Base-by-base conservation (phyloP, 768 basidiomycete species). In the Tulasnella sp. region DNA sequence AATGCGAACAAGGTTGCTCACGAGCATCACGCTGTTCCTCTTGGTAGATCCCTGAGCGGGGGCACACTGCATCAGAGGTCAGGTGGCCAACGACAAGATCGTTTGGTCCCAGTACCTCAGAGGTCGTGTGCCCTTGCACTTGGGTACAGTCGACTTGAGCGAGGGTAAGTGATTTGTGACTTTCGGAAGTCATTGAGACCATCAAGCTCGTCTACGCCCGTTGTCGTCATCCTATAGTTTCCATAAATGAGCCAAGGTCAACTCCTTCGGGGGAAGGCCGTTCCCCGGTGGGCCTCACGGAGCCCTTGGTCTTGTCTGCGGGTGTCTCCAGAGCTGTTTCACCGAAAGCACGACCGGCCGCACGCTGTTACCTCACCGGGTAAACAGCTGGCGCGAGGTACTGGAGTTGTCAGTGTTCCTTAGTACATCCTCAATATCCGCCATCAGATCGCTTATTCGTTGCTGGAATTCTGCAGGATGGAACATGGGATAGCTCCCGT, bases 271-370 rank as follows among this genome's bases (percentile, higher is more conserved):
- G n/a, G n/a, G 54, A 12, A 54, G 24, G 7, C 54, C 54, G 9
- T 24, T 54, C 54, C 54, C 54, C 12, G 54, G 54, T n/a, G 54
- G 54, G 54, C 54, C 22, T 1, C n/a, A 54, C 54, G 54, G n/a
- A 2, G 54, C 54, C n/a, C 4, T 24, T 54, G 54, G 54, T n/a
- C 24, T 7, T 54, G 54, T 54, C 64, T 69, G 31, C 34, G 18
- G 64, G 64, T 28, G 28, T 34, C 34, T 69, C 64, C 64, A 69
- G 64, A 69, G 64, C 64, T 69, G 64, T 37, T 69, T 28, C 31
- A 69, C 64, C 64, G 31, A 69, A 28, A 69, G 28, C 64, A 12
- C 9, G 64, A 37, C 64, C 34, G 64, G 28, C 9, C 8, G 64
- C 12, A 31, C 64, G 24, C 1, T 69, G 64, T 31, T 6, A 28